Evolutionary conservation across 306 rosid genomes (phyloP).

Genomic region (Begonia peltatifolia): DNA sequence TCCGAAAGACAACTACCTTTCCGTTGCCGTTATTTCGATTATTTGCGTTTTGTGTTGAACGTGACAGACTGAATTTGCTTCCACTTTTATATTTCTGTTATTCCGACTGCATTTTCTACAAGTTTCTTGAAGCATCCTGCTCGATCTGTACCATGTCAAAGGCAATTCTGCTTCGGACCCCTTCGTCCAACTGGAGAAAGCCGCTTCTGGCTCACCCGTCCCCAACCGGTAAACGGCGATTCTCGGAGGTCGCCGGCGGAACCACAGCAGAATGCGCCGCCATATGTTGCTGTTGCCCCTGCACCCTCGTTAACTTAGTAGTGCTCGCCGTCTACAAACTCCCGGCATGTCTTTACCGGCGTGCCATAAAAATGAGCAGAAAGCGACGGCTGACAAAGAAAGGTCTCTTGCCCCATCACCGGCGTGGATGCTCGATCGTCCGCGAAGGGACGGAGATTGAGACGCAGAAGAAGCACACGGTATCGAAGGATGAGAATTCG

Average conservation of each 20-base stretch:
- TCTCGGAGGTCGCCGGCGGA: constrained; percentile 67
- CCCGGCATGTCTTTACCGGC: constrained; percentile 50
- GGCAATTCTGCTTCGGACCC: constrained; percentile 3
- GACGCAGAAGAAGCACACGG: not conserved
- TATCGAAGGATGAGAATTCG: not conserved
- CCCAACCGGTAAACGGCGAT: constrained; percentile 6
- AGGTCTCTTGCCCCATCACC: constrained; percentile 10
- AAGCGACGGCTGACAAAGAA: constrained; percentile 17
- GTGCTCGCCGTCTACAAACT: constrained; percentile 52
- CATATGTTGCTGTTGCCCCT: constrained; percentile 69
- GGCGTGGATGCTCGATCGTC: constrained; percentile 11
- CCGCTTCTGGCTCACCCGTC: not conserved
- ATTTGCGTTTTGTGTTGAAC: too few relatives aligned
- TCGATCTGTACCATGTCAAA: too few relatives aligned
- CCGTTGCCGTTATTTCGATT: too few relatives aligned
- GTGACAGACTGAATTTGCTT: too few relatives aligned
- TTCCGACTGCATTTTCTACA: too few relatives aligned
- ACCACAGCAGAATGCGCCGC: constrained; percentile 84
- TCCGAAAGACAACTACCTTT: too few relatives aligned
- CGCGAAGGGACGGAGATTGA: too few relatives aligned
- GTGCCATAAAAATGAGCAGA: constrained; percentile 19
- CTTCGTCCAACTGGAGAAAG: constrained; percentile 14
- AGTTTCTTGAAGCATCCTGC: too few relatives aligned
- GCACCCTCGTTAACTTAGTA: constrained; percentile 28
- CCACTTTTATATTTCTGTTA: too few relatives aligned